phyloP scores from a whole-genome alignment of 306 rosid genomes.

The Castanopsis chinensis region DNA sequence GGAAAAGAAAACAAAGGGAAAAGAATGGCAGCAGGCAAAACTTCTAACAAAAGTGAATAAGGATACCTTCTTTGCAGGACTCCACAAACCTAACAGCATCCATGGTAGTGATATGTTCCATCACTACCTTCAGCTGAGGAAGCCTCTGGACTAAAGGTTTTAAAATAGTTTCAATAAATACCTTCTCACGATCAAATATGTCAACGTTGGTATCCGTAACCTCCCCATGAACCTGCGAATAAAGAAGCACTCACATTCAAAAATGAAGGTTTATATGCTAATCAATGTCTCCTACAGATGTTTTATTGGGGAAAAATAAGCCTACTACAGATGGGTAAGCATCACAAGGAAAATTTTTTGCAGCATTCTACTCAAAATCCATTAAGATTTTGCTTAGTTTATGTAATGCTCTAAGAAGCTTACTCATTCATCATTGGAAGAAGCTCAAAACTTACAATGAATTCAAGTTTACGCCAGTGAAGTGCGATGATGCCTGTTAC shows the following conservation, averaged over 20 bases:
- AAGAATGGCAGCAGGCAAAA: neutral
- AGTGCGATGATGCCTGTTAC: neutral
- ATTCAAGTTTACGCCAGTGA: neutral
- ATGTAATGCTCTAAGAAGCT: neutral
- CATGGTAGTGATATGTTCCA: conserved; percentile 91
- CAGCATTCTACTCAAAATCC: neutral
- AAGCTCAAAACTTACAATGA: neutral
- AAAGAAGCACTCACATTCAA: neutral
- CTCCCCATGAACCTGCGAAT: conserved; percentile 85
- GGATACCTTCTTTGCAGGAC: conserved; percentile 67
- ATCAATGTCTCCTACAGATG: neutral
- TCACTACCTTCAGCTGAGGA: conserved; percentile 80
- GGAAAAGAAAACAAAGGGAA: neutral
- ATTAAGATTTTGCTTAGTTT: neutral
- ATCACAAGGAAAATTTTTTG: neutral
- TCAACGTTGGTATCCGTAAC: conserved; percentile 73
- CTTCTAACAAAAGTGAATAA: conserved; percentile 15
- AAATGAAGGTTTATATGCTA: neutral
- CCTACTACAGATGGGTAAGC: conserved; percentile 5
- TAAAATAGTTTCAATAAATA: conserved; percentile 76
- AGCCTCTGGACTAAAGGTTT: conserved; percentile 70
- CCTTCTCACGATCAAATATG: conserved; percentile 85
- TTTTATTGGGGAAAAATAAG: neutral
- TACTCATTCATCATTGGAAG: neutral
- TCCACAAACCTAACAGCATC: conserved; percentile 76